A percentile compares a stretch with the other conserved stretches of the same genome.
These are phyloP conservation scores for Xylona heveae DNA, from an alignment of 495 filamentous ascomycete species.

Conservation along the genomic window DNA sequence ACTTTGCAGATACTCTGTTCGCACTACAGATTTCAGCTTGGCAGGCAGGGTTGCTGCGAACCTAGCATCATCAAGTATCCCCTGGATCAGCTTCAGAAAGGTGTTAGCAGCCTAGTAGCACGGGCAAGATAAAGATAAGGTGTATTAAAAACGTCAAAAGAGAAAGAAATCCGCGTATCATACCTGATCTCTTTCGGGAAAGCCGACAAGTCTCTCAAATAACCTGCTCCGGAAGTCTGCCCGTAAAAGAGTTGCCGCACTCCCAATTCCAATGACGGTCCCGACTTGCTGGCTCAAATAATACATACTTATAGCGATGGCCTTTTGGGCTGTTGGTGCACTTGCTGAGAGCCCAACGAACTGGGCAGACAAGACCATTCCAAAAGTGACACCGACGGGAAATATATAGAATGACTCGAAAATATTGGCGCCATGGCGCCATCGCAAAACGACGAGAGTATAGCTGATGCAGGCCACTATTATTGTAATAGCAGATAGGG, in stretches of 20 bases:
- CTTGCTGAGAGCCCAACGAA: conserved; percentile 15
- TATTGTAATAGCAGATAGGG: conserved; percentile 8
- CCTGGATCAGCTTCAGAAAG: conserved; percentile 11
- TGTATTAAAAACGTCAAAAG: background rate
- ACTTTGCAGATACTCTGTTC: conserved; percentile 10
- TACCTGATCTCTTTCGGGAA: conserved; percentile 5
- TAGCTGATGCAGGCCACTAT: conserved; percentile 6
- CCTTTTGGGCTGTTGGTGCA: conserved; percentile 9
- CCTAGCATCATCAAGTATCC: conserved; percentile 11
- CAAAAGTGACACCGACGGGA: conserved; percentile 10
- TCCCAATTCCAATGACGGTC: conserved; percentile 13
- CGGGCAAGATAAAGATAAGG: background rate
- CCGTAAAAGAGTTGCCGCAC: conserved; percentile 11
- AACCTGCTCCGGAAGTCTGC: conserved; percentile 9
- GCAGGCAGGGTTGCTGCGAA: conserved; percentile 8
- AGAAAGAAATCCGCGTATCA: background rate
- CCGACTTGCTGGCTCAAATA: conserved; percentile 19
- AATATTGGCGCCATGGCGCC: conserved; percentile 10
- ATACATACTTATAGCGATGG: conserved; percentile 14
- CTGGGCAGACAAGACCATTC: conserved; percentile 13
- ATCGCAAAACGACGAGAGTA: conserved; percentile 12
- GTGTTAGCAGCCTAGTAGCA: background rate
- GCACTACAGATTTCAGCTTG: conserved; percentile 6
- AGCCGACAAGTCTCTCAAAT: conserved; percentile 3
- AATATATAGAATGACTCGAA: conserved; percentile 11